Evolutionary conservation across 768 basidiomycete species (phyloP).

Genomic region (Macrolepiota fuliginosa): DNA sequence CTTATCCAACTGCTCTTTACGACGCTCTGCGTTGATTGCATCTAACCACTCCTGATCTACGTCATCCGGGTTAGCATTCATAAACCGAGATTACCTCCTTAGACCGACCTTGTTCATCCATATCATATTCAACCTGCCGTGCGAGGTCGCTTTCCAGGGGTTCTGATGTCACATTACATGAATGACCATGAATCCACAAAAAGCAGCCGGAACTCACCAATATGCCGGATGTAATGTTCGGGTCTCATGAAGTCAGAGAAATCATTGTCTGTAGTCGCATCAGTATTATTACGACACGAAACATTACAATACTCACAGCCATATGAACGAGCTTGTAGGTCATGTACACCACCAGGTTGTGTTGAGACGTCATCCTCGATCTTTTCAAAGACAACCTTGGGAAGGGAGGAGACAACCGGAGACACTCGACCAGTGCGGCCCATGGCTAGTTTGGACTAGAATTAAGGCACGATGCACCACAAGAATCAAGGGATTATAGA

Average conservation of each 20-base stretch:
- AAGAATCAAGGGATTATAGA: background rate
- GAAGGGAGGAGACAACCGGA: slow-evolving; percentile 37
- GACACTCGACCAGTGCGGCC: slow-evolving; percentile 34
- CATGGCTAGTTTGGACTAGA: slow-evolving; percentile 23
- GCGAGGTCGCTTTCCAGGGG: slow-evolving; percentile 91
- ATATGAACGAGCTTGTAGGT: slow-evolving; percentile 61
- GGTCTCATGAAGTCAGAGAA: slow-evolving; percentile 72
- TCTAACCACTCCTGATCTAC: slow-evolving; percentile 96
- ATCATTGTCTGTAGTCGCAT: slow-evolving; percentile 41
- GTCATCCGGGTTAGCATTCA: background rate
- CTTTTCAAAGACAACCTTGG: slow-evolving; percentile 66
- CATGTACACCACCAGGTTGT: slow-evolving; percentile 61
- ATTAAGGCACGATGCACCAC: background rate
- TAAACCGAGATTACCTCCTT: background rate
- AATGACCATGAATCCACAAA: background rate
- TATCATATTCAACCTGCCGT: slow-evolving; percentile 96
- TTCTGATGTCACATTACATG: slow-evolving; percentile 46
- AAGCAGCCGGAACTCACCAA: slow-evolving; percentile 50
- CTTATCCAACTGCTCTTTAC: slow-evolving; percentile 65
- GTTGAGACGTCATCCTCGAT: slow-evolving; percentile 63
- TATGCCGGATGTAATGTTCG: slow-evolving; percentile 87
- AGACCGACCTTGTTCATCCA: slow-evolving; percentile 91
- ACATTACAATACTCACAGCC: slow-evolving; percentile 56
- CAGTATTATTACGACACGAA: background rate
- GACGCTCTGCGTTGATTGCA: slow-evolving; percentile 75